phyloP scores from a whole-genome alignment of 1,284 basidiomycete species.

The Rhodotorula sp. region DNA sequence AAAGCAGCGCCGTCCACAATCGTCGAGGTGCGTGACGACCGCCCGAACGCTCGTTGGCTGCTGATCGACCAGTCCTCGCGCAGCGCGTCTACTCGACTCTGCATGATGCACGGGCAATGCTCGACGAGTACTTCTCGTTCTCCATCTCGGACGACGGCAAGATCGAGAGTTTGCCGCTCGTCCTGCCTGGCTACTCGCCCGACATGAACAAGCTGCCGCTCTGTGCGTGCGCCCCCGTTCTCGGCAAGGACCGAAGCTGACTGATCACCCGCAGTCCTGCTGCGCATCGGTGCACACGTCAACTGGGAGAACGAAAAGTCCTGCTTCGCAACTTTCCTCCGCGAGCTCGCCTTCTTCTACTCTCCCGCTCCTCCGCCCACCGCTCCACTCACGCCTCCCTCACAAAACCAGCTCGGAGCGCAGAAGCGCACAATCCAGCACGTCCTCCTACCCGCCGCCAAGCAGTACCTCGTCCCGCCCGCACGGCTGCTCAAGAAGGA shows the following conservation, averaged over 20 bases:
- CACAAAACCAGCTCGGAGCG: constrained; percentile 42
- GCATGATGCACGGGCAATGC: constrained; percentile 68
- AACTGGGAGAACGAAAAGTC: constrained; percentile 79
- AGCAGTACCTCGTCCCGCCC: constrained; percentile 68
- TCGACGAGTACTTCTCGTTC: constrained; percentile 88
- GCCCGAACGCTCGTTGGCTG: too few relatives aligned
- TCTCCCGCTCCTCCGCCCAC: constrained; percentile 59
- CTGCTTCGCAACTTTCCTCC: constrained; percentile 81
- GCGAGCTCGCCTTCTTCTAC: constrained; percentile 89
- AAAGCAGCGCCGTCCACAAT: constrained; percentile 55
- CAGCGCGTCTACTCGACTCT: constrained; percentile 44
- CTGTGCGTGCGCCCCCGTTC: constrained; percentile 48
- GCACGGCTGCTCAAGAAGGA: constrained; percentile 67
- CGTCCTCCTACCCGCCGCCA: constrained; percentile 76
- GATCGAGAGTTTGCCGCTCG: constrained; percentile 71
- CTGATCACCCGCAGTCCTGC: constrained; percentile 35
- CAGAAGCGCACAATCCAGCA: constrained; percentile 82
- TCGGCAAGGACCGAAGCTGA: neutral
- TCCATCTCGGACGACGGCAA: constrained; percentile 63
- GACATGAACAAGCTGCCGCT: constrained; percentile 80
- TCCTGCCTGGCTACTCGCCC: constrained; percentile 79
- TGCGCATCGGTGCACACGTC: constrained; percentile 59
- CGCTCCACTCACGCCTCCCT: constrained; percentile 5
- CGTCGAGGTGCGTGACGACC: constrained; percentile 60
- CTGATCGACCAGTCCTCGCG: constrained; percentile 48